Base-by-base conservation (phyloP, 2,329 filamentous ascomycete genomes). In the Cladosporium phlei region DNA sequence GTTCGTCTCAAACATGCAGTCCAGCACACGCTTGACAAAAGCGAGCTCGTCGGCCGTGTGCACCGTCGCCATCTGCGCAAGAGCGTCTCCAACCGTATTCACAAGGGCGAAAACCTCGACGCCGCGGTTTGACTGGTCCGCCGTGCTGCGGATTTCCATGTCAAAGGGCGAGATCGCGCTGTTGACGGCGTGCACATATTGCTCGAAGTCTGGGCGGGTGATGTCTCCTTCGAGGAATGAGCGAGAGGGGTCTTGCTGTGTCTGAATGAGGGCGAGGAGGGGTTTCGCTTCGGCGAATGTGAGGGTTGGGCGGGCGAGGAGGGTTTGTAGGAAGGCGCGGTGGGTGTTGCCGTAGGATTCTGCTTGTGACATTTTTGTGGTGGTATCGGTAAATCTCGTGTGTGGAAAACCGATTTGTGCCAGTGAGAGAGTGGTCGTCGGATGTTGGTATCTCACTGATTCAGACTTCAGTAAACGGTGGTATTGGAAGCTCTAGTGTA, bases 1-100 rank as follows among this genome's bases (percentile, higher is more conserved):
- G 70, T 88, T 82, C 16, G 80, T 85, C 53, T 94, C 88, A 62
- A 97, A 98, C 79, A 98, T 95, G 57, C 79, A 82, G 64, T 96
- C 90, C 1, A 98, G 77, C 3, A 96, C 66, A 7, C 93, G 77
- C 67, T 94, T 93, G 46, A 97, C 79, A 63, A 88, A 98, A 0
- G 86, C 81, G 24, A 97, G 86, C 69, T 97, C 90, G 55, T 95
- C 89, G 0, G 88, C 72, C 6, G 76, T 78, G 62, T 86, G 86
- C 0, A 79, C 81, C 0, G 93, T 97, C 2, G 90, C 88, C 29
- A 96, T 76, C 60, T 96, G 91, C 0, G 88, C 94, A 50, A 91
- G 72, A 0, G 84, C 73, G 66, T 98, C 93, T 51, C 85, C 88
- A 8, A 86, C 84, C 1, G 85, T 88, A 68, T 98, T 98, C 37